Evolutionary conservation across 768 basidiomycete species (phyloP).

Genomic region (Podaxis sp.): DNA sequence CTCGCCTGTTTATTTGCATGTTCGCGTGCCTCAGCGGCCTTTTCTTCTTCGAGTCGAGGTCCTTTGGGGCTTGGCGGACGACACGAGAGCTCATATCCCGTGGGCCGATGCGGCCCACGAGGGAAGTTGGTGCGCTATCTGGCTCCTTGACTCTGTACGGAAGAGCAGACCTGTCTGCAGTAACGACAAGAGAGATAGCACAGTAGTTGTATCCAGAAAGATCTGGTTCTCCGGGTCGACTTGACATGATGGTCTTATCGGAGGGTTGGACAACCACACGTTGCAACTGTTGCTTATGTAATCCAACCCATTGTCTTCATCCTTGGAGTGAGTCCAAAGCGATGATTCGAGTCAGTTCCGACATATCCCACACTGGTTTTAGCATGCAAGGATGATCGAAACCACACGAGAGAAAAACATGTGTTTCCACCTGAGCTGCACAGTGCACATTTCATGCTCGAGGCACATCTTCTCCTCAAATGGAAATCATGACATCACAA

Average conservation of each 20-base stretch:
- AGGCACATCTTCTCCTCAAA: too few species aligned
- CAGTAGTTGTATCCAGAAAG: too few species aligned
- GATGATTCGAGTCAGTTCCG: background rate
- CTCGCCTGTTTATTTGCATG: constrained; percentile 58
- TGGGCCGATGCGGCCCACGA: constrained; percentile 87
- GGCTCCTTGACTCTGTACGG: constrained; percentile 95
- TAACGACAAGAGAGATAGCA: constrained; percentile 91
- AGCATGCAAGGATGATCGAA: background rate
- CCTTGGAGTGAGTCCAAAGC: background rate
- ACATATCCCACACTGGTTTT: background rate
- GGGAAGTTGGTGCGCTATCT: constrained; percentile 92
- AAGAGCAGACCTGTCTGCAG: constrained; percentile 80
- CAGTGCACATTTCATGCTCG: too few species aligned
- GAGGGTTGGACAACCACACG: background rate
- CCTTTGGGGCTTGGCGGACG: constrained; percentile 77
- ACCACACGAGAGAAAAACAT: too few species aligned
- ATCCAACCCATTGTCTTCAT: background rate
- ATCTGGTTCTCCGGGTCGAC: constrained; percentile 52
- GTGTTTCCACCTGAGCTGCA: too few species aligned
- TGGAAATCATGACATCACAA: too few species aligned
- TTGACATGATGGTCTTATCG: constrained; percentile 27
- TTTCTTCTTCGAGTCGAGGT: constrained; percentile 95
- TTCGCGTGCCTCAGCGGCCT: constrained; percentile 62
- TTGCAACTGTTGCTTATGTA: background rate
- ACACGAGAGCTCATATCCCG: constrained; percentile 92